Conservation (phyloP, 1,284 basidiomycete genomes). For the Tilletia indica region DNA sequence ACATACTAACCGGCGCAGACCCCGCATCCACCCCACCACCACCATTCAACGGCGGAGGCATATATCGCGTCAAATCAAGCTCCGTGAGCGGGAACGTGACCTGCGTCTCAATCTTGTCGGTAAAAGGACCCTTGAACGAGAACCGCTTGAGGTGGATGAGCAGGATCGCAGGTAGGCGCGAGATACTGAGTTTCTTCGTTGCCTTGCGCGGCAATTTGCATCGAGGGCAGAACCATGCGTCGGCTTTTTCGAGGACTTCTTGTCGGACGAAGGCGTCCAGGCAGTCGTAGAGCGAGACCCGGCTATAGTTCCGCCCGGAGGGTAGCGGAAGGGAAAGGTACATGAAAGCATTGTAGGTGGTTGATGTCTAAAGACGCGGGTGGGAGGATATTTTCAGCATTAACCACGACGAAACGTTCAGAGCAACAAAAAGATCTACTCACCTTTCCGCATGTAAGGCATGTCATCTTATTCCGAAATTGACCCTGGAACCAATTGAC, state of each 20-base stretch:
- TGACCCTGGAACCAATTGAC: slow-evolving; percentile 44
- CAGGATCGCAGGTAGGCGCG: slow-evolving; percentile 84
- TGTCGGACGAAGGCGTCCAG: slow-evolving; percentile 86
- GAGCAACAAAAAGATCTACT: slow-evolving; percentile 1
- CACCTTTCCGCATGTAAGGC: slow-evolving; percentile 48
- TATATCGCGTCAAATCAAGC: slow-evolving; percentile 85
- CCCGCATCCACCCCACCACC: slow-evolving; percentile 16
- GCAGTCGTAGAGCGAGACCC: slow-evolving; percentile 74
- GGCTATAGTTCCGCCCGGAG: slow-evolving; percentile 62
- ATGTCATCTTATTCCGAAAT: slow-evolving; percentile 53
- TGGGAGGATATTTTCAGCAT: not conserved
- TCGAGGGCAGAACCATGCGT: slow-evolving; percentile 85
- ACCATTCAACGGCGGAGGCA: slow-evolving; percentile 65
- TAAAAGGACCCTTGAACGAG: slow-evolving; percentile 84
- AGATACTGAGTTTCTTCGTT: slow-evolving; percentile 78
- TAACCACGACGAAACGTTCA: not conserved
- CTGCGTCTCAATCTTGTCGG: slow-evolving; percentile 69
- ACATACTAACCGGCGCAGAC: slow-evolving; percentile 26
- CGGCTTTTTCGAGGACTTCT: slow-evolving; percentile 86
- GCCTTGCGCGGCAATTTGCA: slow-evolving; percentile 84
- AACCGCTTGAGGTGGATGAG: slow-evolving; percentile 96
- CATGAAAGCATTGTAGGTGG: slow-evolving; percentile 76
- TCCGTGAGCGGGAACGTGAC: slow-evolving; percentile 69
- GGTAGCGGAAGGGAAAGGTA: slow-evolving; percentile 53
- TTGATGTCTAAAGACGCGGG: slow-evolving; percentile 71